These are phyloP conservation scores for Eurotiales sp. DNA, from an alignment of 2,329 filamentous ascomycete genomes.

Conservation along the genomic window DNA sequence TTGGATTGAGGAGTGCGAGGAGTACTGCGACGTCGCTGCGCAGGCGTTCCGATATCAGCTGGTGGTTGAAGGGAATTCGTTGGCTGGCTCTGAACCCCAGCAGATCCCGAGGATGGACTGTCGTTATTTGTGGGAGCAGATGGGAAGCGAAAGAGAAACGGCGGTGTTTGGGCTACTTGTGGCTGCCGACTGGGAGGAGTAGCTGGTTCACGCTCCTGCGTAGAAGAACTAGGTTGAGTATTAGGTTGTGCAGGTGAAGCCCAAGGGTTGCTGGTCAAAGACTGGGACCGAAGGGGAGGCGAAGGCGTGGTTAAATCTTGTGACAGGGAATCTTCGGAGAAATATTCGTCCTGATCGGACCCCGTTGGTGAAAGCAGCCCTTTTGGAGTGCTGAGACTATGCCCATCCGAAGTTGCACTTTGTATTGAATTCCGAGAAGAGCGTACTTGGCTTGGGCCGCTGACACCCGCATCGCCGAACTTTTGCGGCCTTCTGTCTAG, in stretches of 20 bases:
- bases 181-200: slow-evolving; percentile 22
- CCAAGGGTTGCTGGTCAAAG: slow-evolving; percentile 38
- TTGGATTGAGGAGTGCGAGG: slow-evolving; percentile 37
- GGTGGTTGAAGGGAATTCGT: slow-evolving; percentile 2
- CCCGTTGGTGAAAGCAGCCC: slow-evolving; percentile 29
- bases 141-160: slow-evolving; percentile 37
- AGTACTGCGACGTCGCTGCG: slow-evolving; percentile 24
- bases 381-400: slow-evolving; percentile 30
- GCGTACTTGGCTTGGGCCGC: slow-evolving; percentile 18
- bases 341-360: slow-evolving; percentile 30
- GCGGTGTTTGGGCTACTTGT: slow-evolving; percentile 24
- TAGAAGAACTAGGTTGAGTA: slow-evolving; percentile 22
- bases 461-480: slow-evolving; percentile 14
- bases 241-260: slow-evolving; percentile 19
- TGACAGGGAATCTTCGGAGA: slow-evolving; percentile 29
- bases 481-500: slow-evolving; percentile 20
- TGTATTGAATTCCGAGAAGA: slow-evolving; percentile 33
- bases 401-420: slow-evolving; percentile 31
- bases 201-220: slow-evolving; percentile 19
- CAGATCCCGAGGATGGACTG: slow-evolving; percentile 11
- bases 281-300: slow-evolving; percentile 27
- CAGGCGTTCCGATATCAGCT: slow-evolving; percentile 19
- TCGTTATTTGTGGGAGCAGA: slow-evolving; percentile 33
- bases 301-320: slow-evolving; percentile 25
- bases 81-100: slow-evolving; percentile 15